phyloP scores from a whole-genome alignment of 2,329 filamentous ascomycete genomes.

The Macrophomina tecta region DNA sequence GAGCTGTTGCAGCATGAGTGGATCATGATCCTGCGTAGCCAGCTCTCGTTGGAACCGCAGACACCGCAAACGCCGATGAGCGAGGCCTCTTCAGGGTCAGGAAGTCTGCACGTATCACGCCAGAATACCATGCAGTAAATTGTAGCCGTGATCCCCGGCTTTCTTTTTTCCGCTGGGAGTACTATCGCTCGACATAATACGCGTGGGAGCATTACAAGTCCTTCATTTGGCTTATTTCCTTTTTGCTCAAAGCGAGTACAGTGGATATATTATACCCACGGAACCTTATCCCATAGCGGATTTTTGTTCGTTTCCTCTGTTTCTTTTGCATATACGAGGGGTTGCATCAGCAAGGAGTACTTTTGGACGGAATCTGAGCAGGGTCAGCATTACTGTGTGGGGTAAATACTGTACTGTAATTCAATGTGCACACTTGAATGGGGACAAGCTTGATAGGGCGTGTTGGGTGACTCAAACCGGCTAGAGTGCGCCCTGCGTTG shows the following conservation, averaged over 20 bases:
- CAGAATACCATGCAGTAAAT: conserved; percentile 20
- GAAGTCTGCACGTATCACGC: conserved; percentile 7
- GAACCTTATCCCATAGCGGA: neutral
- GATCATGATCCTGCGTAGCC: conserved; percentile 62
- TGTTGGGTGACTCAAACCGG: neutral
- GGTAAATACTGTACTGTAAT: conserved; percentile 24
- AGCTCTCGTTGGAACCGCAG: conserved; percentile 54
- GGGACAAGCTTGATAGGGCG: neutral
- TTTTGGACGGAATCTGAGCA: conserved; percentile 7
- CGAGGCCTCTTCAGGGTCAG: conserved; percentile 31
- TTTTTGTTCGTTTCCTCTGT: neutral
- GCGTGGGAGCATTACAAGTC: neutral
- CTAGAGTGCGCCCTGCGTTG: neutral
- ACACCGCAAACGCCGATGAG: conserved; percentile 50
- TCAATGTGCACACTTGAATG: conserved; percentile 21
- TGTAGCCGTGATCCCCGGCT: neutral
- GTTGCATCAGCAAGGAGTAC: conserved; percentile 25
- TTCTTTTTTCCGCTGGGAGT: neutral
- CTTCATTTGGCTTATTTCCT: neutral
- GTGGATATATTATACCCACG: conserved; percentile 2
- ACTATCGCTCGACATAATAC: conserved; percentile 1
- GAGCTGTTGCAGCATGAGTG: conserved; percentile 95
- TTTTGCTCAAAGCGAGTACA: conserved; percentile 6
- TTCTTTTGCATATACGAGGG: conserved; percentile 20
- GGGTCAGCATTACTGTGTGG: conserved; percentile 7